Evolutionary conservation across 495 filamentous ascomycete species (phyloP), one percentile per base, ranked within the genome.

Genomic region (Xeromyces bisporus): DNA sequence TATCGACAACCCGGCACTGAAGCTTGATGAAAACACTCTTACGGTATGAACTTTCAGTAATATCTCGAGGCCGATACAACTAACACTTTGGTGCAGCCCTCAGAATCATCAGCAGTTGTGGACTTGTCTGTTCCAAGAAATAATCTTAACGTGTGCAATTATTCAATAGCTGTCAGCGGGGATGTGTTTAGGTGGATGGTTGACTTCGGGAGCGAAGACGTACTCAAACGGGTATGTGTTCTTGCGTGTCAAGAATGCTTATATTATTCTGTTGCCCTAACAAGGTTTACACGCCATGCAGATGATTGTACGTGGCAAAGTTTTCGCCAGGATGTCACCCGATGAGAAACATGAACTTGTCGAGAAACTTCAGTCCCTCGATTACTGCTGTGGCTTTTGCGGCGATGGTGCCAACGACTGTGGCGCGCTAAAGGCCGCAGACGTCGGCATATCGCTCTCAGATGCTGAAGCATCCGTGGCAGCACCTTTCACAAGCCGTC

Each of bases 301-400:
- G 69, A 82, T 94, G 72, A 78, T 99, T 37, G 79, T 89, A 16
- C 67, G 71, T 33, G 84, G 85, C 15, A 89, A 89, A 59, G 80
- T 99, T 1, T 99, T 93, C 55, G 91, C 91, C 15, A 73, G 91
- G 37, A 99, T 99, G 91, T 94, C 86, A 10, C 91, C 91, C 0
- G 91, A 99, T 51, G 89, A 99, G 54, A 99, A 99, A 48, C 87
- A 96, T 50, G 91, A 99, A 48, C 62, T 99, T 7, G 84, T 99
- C 8, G 86, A 96, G 50, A 96, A 93, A 47, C 69, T 99, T 12
- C 91, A 99, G 45, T 85, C 82, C 39, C 78, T 99, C 35, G 89
- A 85, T 49, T 96, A 96, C 53, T 92, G 82, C 44, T 80, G 73
- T 44, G 86, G 91, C 13, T 99, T 99, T 53, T 99, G 91, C 41